Conservation (phyloP, 768 basidiomycete genomes). For the Piloderma croceum region DNA sequence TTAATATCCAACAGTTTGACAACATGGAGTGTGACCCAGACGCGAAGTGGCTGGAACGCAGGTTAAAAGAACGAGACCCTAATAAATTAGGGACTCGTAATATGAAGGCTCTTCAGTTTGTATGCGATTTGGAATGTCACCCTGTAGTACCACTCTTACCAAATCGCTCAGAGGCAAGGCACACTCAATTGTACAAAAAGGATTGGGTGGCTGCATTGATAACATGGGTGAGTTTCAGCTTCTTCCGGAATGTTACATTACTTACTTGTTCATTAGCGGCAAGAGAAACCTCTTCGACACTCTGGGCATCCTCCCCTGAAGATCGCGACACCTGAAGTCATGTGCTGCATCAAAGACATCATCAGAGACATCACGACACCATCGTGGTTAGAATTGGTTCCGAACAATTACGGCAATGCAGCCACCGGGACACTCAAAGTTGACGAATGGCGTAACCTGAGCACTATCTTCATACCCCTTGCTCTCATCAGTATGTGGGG, state of each 20-base stretch:
- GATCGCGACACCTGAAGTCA: neutral
- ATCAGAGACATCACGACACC: constrained; percentile 5
- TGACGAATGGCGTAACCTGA: constrained; percentile 25
- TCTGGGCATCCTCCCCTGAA: neutral
- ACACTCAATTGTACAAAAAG: neutral
- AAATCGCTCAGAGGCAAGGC: neutral
- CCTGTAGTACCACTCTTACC: neutral
- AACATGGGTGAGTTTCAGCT: neutral
- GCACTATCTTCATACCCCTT: constrained; percentile 16
- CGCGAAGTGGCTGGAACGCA: too few species aligned
- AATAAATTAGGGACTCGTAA: too few species aligned
- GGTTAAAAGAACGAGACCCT: too few species aligned
- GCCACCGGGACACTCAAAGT: constrained; percentile 19
- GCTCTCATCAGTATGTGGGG: constrained; percentile 17
- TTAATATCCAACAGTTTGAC: too few species aligned
- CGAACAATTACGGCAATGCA: constrained; percentile 18
- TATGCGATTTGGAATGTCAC: too few species aligned
- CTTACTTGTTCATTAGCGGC: neutral
- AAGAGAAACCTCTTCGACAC: neutral
- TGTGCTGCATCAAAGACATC: constrained; percentile 2
- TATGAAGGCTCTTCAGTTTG: neutral
- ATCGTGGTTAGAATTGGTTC: constrained; percentile 11
- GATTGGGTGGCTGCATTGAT: neutral
- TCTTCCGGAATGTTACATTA: neutral
- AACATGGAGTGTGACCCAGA: too few species aligned